A percentile compares a stretch with the other conserved stretches of the same genome.
Conservation (phyloP, 2,329 filamentous ascomycete species). For the Colletotrichum agaves region DNA sequence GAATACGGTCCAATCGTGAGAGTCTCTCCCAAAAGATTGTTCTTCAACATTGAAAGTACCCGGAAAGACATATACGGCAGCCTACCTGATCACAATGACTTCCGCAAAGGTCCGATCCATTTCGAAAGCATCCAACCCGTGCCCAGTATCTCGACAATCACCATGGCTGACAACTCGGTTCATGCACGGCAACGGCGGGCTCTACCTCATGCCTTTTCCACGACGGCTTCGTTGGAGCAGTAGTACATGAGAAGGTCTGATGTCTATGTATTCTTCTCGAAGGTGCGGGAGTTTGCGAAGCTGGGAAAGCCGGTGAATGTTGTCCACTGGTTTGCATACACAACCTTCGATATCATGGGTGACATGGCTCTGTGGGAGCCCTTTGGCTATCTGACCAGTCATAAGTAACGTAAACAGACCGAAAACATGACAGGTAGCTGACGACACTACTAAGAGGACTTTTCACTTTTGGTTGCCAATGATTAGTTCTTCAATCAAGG, state of each 20-base stretch:
- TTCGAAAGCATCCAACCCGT: conserved; percentile 42
- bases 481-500: conserved; percentile 26
- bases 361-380: conserved; percentile 59
- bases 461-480: conserved; percentile 26
- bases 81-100: conserved; percentile 39
- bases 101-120: conserved; percentile 46
- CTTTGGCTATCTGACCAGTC: conserved; percentile 46
- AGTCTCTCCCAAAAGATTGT: conserved; percentile 25
- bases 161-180: conserved; percentile 24
- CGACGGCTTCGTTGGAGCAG: conserved; percentile 13
- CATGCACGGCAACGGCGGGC: conserved; percentile 22
- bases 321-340: conserved; percentile 48
- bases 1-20: conserved; percentile 38
- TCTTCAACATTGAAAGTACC: conserved; percentile 23
- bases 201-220: conserved; percentile 16
- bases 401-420: neutral
- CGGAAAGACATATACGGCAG: conserved; percentile 31
- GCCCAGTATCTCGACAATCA: conserved; percentile 24
- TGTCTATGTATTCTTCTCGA: conserved; percentile 10
- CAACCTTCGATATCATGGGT: conserved; percentile 55
- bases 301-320: conserved; percentile 38
- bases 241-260: conserved; percentile 24
- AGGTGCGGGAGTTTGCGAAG: conserved; percentile 19
- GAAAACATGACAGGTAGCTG: neutral
- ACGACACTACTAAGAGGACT: neutral